These are phyloP conservation scores for Aspergillus sp. DNA, from an alignment of 2,329 filamentous ascomycete genomes.

Conservation along the genomic window DNA sequence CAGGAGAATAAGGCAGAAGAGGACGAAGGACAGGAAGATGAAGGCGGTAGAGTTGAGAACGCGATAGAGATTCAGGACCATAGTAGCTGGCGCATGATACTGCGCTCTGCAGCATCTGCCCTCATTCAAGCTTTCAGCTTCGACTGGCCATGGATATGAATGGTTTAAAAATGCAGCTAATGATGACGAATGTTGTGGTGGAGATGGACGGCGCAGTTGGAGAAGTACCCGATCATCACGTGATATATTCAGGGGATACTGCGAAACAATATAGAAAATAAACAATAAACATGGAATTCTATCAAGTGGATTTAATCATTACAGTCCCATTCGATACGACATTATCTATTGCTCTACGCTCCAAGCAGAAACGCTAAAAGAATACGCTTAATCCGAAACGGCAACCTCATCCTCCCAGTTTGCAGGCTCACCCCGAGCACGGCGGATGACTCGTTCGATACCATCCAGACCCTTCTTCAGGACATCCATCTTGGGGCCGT, in stretches of 20 bases:
- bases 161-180: no score
- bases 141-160: no score
- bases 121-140: no score
- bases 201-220: no score
- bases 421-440: constrained; percentile 30
- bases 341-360: no score
- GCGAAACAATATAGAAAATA: not conserved
- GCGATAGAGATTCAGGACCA: constrained; percentile 55
- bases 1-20: constrained; percentile 69
- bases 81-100: constrained; percentile 20
- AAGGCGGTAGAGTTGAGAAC: constrained; percentile 80
- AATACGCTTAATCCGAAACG: constrained; percentile 20
- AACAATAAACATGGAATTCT: no score
- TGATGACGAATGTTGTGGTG: no score
- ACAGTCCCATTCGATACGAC: constrained; percentile 10
- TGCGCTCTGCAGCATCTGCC: constrained; percentile 2
- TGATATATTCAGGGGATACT: not conserved
- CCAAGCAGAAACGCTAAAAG: no score
- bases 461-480: constrained; percentile 76
- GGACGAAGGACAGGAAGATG: constrained; percentile 67
- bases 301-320: not conserved
- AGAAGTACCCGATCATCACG: not conserved
- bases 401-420: constrained; percentile 34
- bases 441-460: constrained; percentile 71
- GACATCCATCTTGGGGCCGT: constrained; percentile 76